Base-by-base conservation (phyloP, 768 basidiomycete genomes). In the Boletus coccyginus region DNA sequence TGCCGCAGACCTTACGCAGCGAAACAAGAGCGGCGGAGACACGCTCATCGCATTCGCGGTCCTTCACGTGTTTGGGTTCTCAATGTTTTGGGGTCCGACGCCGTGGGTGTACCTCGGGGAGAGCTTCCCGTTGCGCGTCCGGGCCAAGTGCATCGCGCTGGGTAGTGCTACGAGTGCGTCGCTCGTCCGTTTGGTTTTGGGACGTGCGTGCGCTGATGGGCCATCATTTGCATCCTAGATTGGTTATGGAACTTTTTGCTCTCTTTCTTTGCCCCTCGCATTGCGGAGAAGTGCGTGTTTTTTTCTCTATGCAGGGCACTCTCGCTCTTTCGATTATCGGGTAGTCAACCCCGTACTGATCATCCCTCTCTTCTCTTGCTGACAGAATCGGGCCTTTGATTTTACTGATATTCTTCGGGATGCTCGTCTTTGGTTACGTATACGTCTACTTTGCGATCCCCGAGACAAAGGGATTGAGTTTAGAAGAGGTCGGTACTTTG, bases 41-140 rank as follows among this genome's bases (percentile, higher is more conserved):
- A 5, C 70, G 78, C 5, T 90, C 36, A 88, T 92, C 57, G 83
- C 88, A 0, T 90, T 90, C 63, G 89, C 87, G 0, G 81, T 90
- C 19, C 68, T 90, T 19, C 88, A 91, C 53, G 85, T 91, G 31
- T 82, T 85, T 62, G 81, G 80, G 9, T 91, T 81, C 70, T 81
- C 82, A 3, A 78, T 87, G 59, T 88, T 88, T 75, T 91, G 88
- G 87, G 88, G 87, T 5, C 84, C 87, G 10, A 85, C 82, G 38
- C 86, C 86, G 62, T 84, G 82, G 84, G 87, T 88, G 8, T 88
- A 87, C 62, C 79, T 88, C n/a, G 86, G 87, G 44, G 88, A 92
- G 74, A 85, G 83, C 24, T 91, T 91, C 81, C 89, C 88, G 14
- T 78, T 90, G 27, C 85, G 88, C 46, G 85, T 91, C 27, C 81